Evolutionary conservation across 176 grass and related monocot genomes (phyloP).

Genomic region (Puya raimondii): DNA sequence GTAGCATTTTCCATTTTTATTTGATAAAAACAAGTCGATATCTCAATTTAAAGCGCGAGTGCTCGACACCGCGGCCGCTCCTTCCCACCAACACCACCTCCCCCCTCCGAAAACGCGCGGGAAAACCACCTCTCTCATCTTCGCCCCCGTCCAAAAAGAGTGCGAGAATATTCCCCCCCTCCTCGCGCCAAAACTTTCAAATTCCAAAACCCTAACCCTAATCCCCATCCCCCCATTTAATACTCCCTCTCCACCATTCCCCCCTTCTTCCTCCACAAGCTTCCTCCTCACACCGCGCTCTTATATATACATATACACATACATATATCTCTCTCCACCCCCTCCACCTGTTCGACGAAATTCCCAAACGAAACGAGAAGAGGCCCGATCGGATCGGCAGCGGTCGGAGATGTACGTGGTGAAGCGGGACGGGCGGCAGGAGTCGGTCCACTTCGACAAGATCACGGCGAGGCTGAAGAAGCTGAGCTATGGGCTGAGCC

Average conservation of each 20-base stretch:
- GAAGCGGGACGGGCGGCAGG: conserved; percentile 79
- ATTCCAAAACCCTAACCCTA: conserved; percentile 1
- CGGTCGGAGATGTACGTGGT: conserved; percentile 73
- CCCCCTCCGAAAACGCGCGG: neutral
- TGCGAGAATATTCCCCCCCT: neutral
- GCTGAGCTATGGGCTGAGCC: conserved; percentile 91
- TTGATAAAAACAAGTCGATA: no score
- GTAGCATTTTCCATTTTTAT: no score
- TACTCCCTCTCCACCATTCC: neutral
- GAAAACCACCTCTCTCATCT: neutral
- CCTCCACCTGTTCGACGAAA: conserved; percentile 44
- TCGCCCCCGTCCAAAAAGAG: neutral
- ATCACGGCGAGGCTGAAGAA: conserved; percentile 96
- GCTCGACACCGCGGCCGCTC: no score
- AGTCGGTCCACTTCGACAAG: conserved; percentile 97
- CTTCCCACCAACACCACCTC: neutral
- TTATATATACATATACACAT: neutral
- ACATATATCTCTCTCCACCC: neutral
- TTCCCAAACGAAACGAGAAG: conserved; percentile 3
- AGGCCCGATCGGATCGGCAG: neutral
- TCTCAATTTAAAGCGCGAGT: no score
- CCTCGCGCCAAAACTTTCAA: neutral
- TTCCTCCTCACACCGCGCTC: neutral
- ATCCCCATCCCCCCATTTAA: neutral
- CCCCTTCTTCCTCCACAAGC: neutral